These are phyloP conservation scores for Talaromyces sp. DNA, from an alignment of 2,329 filamentous ascomycete species.

Conservation along the genomic window DNA sequence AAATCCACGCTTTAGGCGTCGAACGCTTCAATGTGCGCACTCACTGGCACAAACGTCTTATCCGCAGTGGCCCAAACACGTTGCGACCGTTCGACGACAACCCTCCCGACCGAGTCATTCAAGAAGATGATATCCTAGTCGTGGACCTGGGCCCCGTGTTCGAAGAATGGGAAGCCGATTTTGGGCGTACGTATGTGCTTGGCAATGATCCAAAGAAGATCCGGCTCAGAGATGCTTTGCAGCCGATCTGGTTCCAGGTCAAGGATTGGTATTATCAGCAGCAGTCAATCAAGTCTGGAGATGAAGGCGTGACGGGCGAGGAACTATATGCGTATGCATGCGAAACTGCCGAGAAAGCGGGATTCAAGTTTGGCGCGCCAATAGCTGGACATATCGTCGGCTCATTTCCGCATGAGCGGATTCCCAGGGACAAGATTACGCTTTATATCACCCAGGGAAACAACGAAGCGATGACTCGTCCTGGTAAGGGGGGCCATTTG, in stretches of 20 bases:
- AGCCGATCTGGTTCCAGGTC: conserved; percentile 47
- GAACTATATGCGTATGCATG: conserved; percentile 47
- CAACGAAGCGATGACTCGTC: conserved; percentile 37
- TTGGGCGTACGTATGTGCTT: conserved; percentile 52
- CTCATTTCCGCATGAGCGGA: conserved; percentile 51
- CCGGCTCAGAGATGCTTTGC: conserved; percentile 44
- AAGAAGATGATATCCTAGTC: conserved; percentile 50
- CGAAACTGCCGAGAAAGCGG: conserved; percentile 36
- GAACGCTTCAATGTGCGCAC: conserved; percentile 45
- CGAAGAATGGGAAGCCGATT: conserved; percentile 53
- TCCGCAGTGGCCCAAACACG: conserved; percentile 51
- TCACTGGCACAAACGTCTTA: conserved; percentile 53
- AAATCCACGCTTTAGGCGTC: conserved; percentile 46
- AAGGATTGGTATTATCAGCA: conserved; percentile 35
- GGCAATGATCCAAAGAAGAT: conserved; percentile 47
- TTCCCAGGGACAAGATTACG: conserved; percentile 45
- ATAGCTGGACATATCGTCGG: conserved; percentile 52
- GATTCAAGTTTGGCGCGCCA: conserved; percentile 45
- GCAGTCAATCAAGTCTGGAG: neutral
- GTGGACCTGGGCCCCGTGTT: conserved; percentile 54
- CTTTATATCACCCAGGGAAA: conserved; percentile 49
- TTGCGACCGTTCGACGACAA: conserved; percentile 48
- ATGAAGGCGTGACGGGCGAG: conserved; percentile 46
- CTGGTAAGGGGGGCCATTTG: conserved; percentile 41
- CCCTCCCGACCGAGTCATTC: conserved; percentile 48